A percentile compares a stretch with the other conserved stretches of the same genome.
Conservation (phyloP, 352 stramenopile genomes). For the Phytophthora fragariaefolia region DNA sequence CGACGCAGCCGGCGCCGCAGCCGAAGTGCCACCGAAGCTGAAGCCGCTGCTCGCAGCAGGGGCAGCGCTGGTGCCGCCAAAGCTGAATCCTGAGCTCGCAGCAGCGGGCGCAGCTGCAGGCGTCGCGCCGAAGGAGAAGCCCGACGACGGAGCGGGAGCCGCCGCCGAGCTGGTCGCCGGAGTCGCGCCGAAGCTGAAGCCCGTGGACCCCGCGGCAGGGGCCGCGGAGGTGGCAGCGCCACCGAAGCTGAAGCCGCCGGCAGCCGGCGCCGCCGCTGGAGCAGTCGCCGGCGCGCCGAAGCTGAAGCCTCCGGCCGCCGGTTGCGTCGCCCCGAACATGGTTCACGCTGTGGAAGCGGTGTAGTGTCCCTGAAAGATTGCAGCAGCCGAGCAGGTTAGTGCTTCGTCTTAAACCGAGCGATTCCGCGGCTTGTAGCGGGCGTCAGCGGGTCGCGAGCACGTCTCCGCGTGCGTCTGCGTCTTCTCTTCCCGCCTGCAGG, state of each 20-base stretch:
- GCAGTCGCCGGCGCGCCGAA: conserved; percentile 35
- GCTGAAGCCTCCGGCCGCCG: conserved; percentile 48
- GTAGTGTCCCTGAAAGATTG: conserved; percentile 24
- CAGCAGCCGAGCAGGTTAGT: conserved; percentile 9
- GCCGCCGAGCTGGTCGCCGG: conserved; percentile 18
- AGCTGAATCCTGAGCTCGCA: conserved; percentile 45
- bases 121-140: conserved; percentile 63
- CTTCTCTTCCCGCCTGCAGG: background rate
- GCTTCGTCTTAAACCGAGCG: background rate
- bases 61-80: conserved; percentile 37
- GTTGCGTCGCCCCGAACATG: conserved; percentile 54
- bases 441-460: background rate
- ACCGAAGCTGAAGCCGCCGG: conserved; percentile 41
- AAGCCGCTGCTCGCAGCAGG: conserved; percentile 40
- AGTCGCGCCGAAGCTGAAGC: conserved; percentile 45
- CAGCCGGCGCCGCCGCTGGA: conserved; percentile 21
- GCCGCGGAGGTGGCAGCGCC: conserved; percentile 25
- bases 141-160: conserved; percentile 33
- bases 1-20: conserved; percentile 19
- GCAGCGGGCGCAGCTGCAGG: conserved; percentile 32
- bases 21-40: conserved; percentile 21
- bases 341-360: background rate
- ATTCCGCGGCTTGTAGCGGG: conserved; percentile 19
- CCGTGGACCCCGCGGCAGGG: conserved; percentile 29
- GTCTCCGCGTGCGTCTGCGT: background rate